These are phyloP conservation scores for Saturnispora sekii DNA, from an alignment of 805 yeast genomes.

Conservation along the genomic window DNA sequence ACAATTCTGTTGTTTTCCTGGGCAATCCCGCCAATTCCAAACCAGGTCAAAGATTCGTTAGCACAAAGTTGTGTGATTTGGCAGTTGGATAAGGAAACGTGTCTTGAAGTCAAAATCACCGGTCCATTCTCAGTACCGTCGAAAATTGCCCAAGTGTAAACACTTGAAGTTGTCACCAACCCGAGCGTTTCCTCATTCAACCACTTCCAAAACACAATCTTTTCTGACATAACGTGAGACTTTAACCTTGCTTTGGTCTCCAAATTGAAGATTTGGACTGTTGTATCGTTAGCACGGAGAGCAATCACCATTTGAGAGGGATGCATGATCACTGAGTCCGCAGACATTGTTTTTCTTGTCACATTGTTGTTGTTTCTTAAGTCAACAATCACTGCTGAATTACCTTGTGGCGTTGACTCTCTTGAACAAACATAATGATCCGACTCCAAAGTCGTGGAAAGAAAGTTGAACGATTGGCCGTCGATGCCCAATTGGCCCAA, in stretches of 20 bases:
- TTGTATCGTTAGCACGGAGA: conserved; percentile 91
- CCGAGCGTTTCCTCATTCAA: conserved; percentile 64
- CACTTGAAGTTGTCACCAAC: conserved; percentile 65
- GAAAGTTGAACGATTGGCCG: conserved; percentile 77
- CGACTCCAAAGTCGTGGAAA: conserved; percentile 89
- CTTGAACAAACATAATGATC: conserved; percentile 83
- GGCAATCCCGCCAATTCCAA: conserved; percentile 89
- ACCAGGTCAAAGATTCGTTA: conserved; percentile 78
- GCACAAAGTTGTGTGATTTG: conserved; percentile 89
- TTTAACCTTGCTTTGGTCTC: conserved; percentile 81
- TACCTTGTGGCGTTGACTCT: conserved; percentile 53
- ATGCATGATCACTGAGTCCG: conserved; percentile 96
- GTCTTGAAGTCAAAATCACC: conserved; percentile 69
- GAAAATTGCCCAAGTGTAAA: conserved; percentile 76
- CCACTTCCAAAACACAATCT: conserved; percentile 96
- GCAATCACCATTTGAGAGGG: conserved; percentile 85
- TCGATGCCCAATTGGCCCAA: conserved; percentile 79
- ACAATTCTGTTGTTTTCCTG: conserved; percentile 91
- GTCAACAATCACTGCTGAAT: conserved; percentile 91
- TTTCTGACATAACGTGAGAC: conserved; percentile 76
- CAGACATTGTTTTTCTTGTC: conserved; percentile 88
- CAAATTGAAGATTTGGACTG: conserved; percentile 87
- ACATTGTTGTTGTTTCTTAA: conserved; percentile 68
- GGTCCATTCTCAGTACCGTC: conserved; percentile 83
- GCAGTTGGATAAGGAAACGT: conserved; percentile 62